A percentile compares a stretch with the other conserved stretches of the same genome.
phyloP scores from a whole-genome alignment of 1,284 basidiomycete genomes.

The Moesziomyces parantarcticus region DNA sequence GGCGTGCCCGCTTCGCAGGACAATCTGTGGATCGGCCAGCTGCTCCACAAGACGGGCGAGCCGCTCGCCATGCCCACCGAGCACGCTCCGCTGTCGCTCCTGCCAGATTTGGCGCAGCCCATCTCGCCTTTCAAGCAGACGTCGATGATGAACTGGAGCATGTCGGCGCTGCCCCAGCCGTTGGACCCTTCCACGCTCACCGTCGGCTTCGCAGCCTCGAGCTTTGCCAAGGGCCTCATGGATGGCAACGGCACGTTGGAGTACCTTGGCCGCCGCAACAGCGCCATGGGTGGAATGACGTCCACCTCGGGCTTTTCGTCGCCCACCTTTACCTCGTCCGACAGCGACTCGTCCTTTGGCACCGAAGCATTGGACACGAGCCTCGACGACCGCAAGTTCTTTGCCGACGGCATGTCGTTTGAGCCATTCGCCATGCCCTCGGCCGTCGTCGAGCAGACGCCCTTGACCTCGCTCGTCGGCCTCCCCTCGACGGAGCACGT shows the following conservation, averaged over 20 bases:
- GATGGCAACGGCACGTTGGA: slow-evolving; percentile 17
- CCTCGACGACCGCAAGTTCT: slow-evolving; percentile 24
- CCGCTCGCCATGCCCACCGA: slow-evolving; percentile 11
- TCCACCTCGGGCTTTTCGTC: slow-evolving; percentile 27
- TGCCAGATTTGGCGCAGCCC: slow-evolving; percentile 22
- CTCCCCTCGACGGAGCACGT: slow-evolving; percentile 14
- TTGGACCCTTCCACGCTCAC: slow-evolving; percentile 21
- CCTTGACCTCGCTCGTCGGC: slow-evolving; percentile 30
- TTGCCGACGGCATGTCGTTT: slow-evolving; percentile 36
- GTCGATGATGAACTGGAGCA: slow-evolving; percentile 38
- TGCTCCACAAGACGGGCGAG: slow-evolving; percentile 31
- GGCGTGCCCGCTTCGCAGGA: slow-evolving; percentile 7
- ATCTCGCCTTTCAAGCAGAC: slow-evolving; percentile 48
- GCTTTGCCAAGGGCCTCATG: slow-evolving; percentile 14
- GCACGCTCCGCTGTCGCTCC: slow-evolving; percentile 10
- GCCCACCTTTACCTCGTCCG: slow-evolving; percentile 36
- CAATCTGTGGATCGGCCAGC: slow-evolving; percentile 40
- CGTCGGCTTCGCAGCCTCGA: slow-evolving; percentile 9
- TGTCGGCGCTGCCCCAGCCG: slow-evolving; percentile 22
- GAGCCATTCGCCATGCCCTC: slow-evolving; percentile 36
- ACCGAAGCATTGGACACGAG: slow-evolving; percentile 21
- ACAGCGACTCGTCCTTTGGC: slow-evolving; percentile 41
- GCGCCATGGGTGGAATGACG: slow-evolving; percentile 8
- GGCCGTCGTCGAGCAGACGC: slow-evolving; percentile 26
- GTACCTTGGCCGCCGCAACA: slow-evolving; percentile 17